A percentile compares a stretch with the other conserved stretches of the same genome.
These are phyloP conservation scores for Mariannaea sp. DNA, from an alignment of 2,329 filamentous ascomycete species.

Conservation along the genomic window DNA sequence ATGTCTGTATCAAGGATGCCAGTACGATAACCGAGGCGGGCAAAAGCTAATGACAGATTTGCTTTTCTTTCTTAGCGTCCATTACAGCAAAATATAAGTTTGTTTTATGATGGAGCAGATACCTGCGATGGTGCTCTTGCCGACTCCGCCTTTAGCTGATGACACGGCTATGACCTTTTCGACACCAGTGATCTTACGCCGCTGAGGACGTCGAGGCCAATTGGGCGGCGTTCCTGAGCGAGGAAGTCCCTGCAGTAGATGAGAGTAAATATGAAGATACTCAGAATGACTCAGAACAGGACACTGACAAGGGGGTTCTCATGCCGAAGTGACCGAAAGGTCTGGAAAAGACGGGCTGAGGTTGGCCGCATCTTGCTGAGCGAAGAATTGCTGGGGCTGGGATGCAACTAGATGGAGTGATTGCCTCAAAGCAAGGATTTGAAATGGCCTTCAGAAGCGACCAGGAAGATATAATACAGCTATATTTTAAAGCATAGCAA, in stretches of 20 bases:
- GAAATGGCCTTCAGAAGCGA: background rate
- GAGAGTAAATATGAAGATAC: background rate
- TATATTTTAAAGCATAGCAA: too few species aligned
- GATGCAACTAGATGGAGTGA: background rate
- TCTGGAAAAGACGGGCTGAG: constrained; percentile 44
- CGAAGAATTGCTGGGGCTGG: too few species aligned
- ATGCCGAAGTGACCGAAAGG: constrained; percentile 55
- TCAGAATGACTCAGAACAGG: too few species aligned
- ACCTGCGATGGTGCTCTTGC: constrained; percentile 93
- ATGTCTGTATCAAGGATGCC: constrained; percentile 96
- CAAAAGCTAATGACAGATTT: constrained; percentile 87
- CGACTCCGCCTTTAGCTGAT: constrained; percentile 96
- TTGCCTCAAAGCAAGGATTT: background rate
- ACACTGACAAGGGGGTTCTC: constrained; percentile 81
- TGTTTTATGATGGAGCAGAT: constrained; percentile 11
- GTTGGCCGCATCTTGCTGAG: constrained; percentile 45
- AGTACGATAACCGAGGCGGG: constrained; percentile 76
- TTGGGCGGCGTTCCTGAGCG: constrained; percentile 64
- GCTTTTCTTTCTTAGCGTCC: constrained; percentile 44
- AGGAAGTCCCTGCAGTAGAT: constrained; percentile 72
- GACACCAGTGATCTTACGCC: constrained; percentile 80
- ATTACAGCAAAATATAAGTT: background rate
- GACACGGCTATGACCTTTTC: constrained; percentile 95
- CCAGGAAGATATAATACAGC: background rate
- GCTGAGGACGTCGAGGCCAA: constrained; percentile 77